Percentiles rank a stretch among this genome's conserved stretches.
These are phyloP conservation scores for Oidiodendron maius DNA, from an alignment of 495 filamentous ascomycete species.

Conservation along the genomic window DNA sequence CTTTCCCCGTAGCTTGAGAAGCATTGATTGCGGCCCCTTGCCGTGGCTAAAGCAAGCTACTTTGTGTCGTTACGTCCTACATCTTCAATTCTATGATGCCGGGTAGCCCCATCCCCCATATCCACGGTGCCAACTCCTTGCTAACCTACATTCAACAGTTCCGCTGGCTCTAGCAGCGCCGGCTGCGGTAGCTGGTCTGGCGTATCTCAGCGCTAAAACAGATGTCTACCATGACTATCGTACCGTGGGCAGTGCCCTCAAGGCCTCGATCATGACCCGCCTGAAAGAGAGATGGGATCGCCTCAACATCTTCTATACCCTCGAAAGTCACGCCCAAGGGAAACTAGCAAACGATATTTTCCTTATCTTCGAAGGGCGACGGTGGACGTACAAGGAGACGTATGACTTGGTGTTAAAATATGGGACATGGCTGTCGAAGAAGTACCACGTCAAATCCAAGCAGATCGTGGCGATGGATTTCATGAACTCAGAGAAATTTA, in stretches of 20 bases:
- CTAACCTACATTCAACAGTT: too few species aligned
- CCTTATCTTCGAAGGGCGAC: conserved; percentile 67
- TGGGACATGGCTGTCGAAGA: conserved; percentile 73
- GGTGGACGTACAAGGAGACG: conserved; percentile 75
- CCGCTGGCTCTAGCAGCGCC: conserved; percentile 53
- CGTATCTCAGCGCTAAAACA: conserved; percentile 76
- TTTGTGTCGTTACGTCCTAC: neutral
- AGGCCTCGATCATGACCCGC: conserved; percentile 21
- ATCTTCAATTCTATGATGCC: neutral
- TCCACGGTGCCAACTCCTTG: too few species aligned
- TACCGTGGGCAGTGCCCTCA: conserved; percentile 43
- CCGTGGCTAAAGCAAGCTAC: neutral
- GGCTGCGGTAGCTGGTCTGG: conserved; percentile 59
- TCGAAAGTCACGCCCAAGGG: conserved; percentile 63
- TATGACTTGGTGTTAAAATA: conserved; percentile 74
- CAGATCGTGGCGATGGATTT: conserved; percentile 89
- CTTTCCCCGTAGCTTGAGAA: too few species aligned
- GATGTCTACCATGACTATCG: conserved; percentile 59
- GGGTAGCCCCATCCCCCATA: conserved; percentile 1
- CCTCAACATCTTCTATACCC: conserved; percentile 70
- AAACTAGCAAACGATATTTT: conserved; percentile 52
- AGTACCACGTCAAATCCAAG: conserved; percentile 59
- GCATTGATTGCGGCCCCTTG: too few species aligned
- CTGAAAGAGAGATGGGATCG: conserved; percentile 48
- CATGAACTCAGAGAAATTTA: conserved; percentile 75